Percentiles rank a stretch among this genome's conserved stretches.
Evolutionary conservation across 495 filamentous ascomycete genomes (phyloP).

Genomic region (Aspergillus taichungensis): DNA sequence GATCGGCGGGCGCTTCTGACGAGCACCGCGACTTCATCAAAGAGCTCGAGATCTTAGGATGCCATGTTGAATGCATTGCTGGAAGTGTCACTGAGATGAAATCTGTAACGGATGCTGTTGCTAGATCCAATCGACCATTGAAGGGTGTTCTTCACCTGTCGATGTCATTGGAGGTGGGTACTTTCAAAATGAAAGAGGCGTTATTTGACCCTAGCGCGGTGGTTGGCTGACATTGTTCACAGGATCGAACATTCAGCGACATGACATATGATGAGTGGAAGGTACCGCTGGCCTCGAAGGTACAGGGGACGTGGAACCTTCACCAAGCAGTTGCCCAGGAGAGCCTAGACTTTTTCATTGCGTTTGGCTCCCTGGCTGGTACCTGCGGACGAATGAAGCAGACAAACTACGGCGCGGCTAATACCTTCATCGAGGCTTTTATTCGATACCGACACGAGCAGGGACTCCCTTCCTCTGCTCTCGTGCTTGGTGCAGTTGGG

Average conservation of each 20-base stretch:
- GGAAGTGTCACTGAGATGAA: slow-evolving; percentile 5
- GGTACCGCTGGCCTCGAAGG: slow-evolving; percentile 25
- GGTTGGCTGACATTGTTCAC: background rate
- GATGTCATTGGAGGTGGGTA: slow-evolving; percentile 14
- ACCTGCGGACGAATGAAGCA: slow-evolving; percentile 22
- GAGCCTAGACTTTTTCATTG: slow-evolving; percentile 36
- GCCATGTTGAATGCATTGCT: slow-evolving; percentile 6
- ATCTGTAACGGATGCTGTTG: slow-evolving; percentile 2
- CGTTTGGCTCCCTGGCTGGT: slow-evolving; percentile 23
- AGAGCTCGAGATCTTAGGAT: slow-evolving; percentile 24
- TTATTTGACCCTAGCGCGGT: background rate
- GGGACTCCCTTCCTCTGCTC: slow-evolving; percentile 16
- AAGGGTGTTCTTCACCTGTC: slow-evolving; percentile 23
- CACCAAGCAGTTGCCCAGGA: slow-evolving; percentile 31
- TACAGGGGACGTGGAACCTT: slow-evolving; percentile 39
- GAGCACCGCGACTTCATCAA: slow-evolving; percentile 16
- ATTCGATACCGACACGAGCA: slow-evolving; percentile 15
- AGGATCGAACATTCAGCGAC: slow-evolving; percentile 26
- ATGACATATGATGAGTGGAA: slow-evolving; percentile 32
- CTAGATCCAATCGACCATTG: slow-evolving; percentile 3
- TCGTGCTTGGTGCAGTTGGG: slow-evolving; percentile 23
- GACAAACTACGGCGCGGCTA: slow-evolving; percentile 27
- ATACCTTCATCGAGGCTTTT: slow-evolving; percentile 25
- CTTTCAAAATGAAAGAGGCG: too few species aligned
- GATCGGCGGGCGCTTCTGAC: slow-evolving; percentile 5